These are phyloP conservation scores for Blastobotrys aristatus DNA, from an alignment of 1,139 yeast genomes.

Conservation along the genomic window DNA sequence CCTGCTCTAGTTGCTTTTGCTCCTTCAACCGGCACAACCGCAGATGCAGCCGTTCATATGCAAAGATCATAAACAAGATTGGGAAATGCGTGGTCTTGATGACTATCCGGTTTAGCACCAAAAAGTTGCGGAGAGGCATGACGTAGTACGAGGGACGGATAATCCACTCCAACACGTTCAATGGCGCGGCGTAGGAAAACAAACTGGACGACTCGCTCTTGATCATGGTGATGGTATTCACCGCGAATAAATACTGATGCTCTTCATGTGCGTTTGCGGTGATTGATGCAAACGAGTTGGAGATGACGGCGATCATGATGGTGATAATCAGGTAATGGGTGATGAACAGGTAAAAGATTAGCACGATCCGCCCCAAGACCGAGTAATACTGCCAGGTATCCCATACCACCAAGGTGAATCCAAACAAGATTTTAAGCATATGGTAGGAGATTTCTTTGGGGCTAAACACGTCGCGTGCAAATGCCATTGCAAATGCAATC, in stretches of 20 bases:
- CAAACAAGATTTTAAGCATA: constrained; percentile 53
- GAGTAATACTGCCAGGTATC: constrained; percentile 52
- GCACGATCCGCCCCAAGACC: constrained; percentile 45
- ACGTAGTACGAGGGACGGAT: constrained; percentile 34
- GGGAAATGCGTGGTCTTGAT: constrained; percentile 39
- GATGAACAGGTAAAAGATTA: constrained; percentile 50
- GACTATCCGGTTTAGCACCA: constrained; percentile 34
- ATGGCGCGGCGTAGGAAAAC: constrained; percentile 39
- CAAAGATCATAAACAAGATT: constrained; percentile 33
- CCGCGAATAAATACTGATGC: constrained; percentile 38
- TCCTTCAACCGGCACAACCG: constrained; percentile 18
- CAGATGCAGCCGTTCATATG: constrained; percentile 32
- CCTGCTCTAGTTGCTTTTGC: constrained; percentile 16
- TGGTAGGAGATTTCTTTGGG: constrained; percentile 51
- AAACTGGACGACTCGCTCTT: constrained; percentile 37
- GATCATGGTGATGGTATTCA: constrained; percentile 38
- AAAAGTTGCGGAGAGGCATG: constrained; percentile 32
- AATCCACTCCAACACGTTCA: constrained; percentile 35
- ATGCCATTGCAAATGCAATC: constrained; percentile 49
- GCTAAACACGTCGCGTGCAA: constrained; percentile 43
- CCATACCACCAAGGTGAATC: constrained; percentile 65
- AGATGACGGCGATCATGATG: constrained; percentile 53
- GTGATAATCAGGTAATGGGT: constrained; percentile 56
- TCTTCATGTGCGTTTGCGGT: constrained; percentile 38
- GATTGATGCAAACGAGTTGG: constrained; percentile 37